Conservation (phyloP, 495 filamentous ascomycete species). For the Schizothecium vesticola region DNA sequence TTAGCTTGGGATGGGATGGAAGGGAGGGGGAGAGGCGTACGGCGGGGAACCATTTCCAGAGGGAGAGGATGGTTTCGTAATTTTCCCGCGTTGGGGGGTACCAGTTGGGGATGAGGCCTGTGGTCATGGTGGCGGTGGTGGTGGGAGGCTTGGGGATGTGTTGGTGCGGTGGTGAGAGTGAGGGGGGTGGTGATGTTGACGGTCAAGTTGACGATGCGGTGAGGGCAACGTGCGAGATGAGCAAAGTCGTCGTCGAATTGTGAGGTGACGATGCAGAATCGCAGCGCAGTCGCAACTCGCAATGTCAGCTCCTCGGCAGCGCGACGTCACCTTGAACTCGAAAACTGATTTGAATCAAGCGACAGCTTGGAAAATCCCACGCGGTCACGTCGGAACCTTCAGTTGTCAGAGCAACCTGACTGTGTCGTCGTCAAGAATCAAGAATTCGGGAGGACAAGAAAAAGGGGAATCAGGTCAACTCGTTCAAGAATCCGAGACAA, state of each 20-base stretch:
- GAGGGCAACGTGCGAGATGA: not conserved
- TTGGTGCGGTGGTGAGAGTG: not conserved
- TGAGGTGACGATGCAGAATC: too few species aligned
- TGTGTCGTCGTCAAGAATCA: not conserved
- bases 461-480: not conserved
- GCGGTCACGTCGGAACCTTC: not conserved
- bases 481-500: not conserved
- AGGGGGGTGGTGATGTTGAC: not conserved
- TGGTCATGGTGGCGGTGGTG: slow-evolving; percentile 3
- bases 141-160: not conserved
- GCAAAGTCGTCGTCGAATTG: too few species aligned
- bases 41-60: slow-evolving; percentile 47
- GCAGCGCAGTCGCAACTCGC: too few species aligned
- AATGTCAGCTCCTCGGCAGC: not conserved
- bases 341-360: not conserved
- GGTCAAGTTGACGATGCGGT: not conserved
- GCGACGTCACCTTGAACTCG: not conserved
- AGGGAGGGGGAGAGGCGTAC: slow-evolving; percentile 19
- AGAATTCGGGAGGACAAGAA: not conserved
- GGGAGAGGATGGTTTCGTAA: slow-evolving; percentile 43
- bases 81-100: slow-evolving; percentile 50
- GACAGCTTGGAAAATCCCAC: not conserved
- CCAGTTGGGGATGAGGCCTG: slow-evolving; percentile 40
- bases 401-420: not conserved
- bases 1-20: not conserved